These are phyloP conservation scores for Chalciporus sp. DNA, from an alignment of 1,284 basidiomycete species.

Conservation along the genomic window DNA sequence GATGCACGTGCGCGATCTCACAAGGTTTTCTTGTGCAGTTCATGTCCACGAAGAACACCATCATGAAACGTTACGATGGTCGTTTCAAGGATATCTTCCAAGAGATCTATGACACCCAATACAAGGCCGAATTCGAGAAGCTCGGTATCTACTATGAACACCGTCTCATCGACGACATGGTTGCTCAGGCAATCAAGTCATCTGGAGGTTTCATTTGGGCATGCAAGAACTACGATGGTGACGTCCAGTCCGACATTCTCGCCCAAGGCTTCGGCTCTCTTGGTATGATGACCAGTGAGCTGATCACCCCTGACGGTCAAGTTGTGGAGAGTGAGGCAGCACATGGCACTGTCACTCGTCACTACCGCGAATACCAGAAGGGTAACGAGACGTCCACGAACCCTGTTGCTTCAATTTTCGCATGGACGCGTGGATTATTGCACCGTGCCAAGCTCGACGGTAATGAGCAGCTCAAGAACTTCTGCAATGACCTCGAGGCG, in stretches of 20 bases:
- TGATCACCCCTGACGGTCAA: slow-evolving; percentile 94
- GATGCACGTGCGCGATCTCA: neutral
- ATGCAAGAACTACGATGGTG: slow-evolving; percentile 96
- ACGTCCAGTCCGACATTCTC: slow-evolving; percentile 90
- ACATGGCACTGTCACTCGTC: slow-evolving; percentile 94
- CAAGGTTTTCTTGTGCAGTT: slow-evolving; percentile 50
- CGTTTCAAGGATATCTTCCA: slow-evolving; percentile 99
- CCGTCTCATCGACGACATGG: slow-evolving; percentile 93
- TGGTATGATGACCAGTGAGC: slow-evolving; percentile 98
- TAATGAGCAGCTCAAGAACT: slow-evolving; percentile 76
- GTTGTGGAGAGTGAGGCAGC: slow-evolving; percentile 93
- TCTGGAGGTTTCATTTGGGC: slow-evolving; percentile 98
- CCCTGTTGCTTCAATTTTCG: slow-evolving; percentile 98
- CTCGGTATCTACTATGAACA: slow-evolving; percentile 96
- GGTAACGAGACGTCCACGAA: slow-evolving; percentile 96
- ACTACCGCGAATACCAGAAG: slow-evolving; percentile 97
- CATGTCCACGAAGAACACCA: slow-evolving; percentile 98
- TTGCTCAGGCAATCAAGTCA: slow-evolving; percentile 96
- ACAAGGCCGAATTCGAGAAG: slow-evolving; percentile 83
- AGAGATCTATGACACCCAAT: slow-evolving; percentile 86
- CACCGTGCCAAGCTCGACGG: slow-evolving; percentile 93
- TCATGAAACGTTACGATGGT: slow-evolving; percentile 95
- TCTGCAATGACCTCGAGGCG: slow-evolving; percentile 83
- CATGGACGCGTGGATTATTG: slow-evolving; percentile 94
- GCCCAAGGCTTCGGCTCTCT: slow-evolving; percentile 94